Percentiles rank a stretch among this genome's conserved stretches.
These are phyloP conservation scores for Ceratocystis cubensis DNA, from an alignment of 2,329 filamentous ascomycete genomes.

Conservation along the genomic window DNA sequence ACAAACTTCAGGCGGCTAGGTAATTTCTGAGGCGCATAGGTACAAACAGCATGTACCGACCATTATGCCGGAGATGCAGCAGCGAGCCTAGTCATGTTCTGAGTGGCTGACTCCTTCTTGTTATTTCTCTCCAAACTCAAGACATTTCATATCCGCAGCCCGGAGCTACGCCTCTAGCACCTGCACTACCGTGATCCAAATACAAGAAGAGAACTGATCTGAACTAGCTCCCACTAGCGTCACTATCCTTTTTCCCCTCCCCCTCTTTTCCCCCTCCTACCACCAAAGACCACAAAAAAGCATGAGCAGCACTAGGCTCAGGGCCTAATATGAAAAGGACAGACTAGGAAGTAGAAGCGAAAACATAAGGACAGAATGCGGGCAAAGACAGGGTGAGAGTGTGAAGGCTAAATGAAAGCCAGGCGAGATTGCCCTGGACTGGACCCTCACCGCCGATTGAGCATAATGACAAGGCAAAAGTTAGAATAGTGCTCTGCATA, in stretches of 20 bases:
- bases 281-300: neutral
- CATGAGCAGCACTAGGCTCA: neutral
- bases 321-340: neutral
- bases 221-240: neutral
- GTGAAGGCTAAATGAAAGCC: neutral
- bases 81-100: too few relatives aligned
- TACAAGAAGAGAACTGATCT: neutral
- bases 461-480: neutral
- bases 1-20: too few relatives aligned
- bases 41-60: neutral
- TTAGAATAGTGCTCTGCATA: neutral
- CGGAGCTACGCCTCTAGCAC: neutral
- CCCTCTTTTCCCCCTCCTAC: neutral
- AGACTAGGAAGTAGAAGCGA: neutral
- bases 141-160: neutral
- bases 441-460: constrained; percentile 5
- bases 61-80: neutral
- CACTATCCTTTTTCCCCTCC: neutral
- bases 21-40: neutral
- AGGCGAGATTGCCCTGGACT: neutral
- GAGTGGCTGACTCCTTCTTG: neutral
- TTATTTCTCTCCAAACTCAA: neutral
- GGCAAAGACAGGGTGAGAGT: neutral
- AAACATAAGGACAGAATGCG: neutral
- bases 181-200: neutral